Conservation (phyloP, 1,139 yeast species). For the Meyerozyma sp. region DNA sequence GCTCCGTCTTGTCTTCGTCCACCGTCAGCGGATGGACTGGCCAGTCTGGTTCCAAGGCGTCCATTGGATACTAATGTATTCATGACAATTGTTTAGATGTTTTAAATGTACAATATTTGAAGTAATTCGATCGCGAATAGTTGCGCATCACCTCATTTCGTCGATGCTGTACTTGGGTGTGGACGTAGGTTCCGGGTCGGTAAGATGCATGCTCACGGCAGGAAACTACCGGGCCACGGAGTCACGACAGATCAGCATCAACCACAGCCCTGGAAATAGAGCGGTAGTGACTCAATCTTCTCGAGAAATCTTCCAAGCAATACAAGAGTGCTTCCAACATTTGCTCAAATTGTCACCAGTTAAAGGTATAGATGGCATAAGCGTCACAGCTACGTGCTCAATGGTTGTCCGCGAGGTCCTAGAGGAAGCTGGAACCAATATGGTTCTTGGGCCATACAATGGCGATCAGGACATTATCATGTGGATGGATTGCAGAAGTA, state of each 20-base stretch:
- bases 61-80: slow-evolving; percentile 5
- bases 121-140: neutral
- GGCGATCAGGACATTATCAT: slow-evolving; percentile 38
- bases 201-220: slow-evolving; percentile 27
- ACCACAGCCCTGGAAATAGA: slow-evolving; percentile 5
- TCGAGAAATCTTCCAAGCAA: slow-evolving; percentile 23
- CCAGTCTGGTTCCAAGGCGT: slow-evolving; percentile 46
- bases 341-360: slow-evolving; percentile 15
- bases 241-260: slow-evolving; percentile 10
- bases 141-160: neutral
- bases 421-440: slow-evolving; percentile 5
- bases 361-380: slow-evolving; percentile 9
- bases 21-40: slow-evolving; percentile 55
- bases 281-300: slow-evolving; percentile 38
- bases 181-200: slow-evolving; percentile 52
- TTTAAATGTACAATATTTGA: neutral
- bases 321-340: slow-evolving; percentile 7
- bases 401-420: slow-evolving; percentile 34
- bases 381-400: slow-evolving; percentile 50
- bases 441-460: slow-evolving; percentile 21
- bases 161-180: slow-evolving; percentile 29
- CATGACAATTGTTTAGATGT: slow-evolving; percentile 1
- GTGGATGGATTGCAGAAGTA: slow-evolving; percentile 57
- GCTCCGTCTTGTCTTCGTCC: slow-evolving; percentile 44
- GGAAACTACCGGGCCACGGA: slow-evolving; percentile 9